A percentile compares a stretch with the other conserved stretches of the same genome.
These are phyloP conservation scores for Guadua angustifolia DNA, from an alignment of 176 grass and related monocot species.

Conservation along the genomic window DNA sequence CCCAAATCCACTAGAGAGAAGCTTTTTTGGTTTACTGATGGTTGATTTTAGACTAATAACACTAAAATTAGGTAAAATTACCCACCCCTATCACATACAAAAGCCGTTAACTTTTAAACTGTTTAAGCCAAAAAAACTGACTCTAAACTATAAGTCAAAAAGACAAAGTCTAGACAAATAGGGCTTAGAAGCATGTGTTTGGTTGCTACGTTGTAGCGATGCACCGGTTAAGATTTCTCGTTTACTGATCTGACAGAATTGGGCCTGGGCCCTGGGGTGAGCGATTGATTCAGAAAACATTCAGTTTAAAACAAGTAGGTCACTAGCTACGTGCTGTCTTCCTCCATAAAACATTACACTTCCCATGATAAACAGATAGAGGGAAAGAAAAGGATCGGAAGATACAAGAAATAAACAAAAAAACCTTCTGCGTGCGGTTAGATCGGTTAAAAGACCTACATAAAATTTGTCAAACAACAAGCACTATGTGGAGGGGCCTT, in stretches of 20 bases:
- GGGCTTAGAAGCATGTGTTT: no score
- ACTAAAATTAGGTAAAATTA: no score
- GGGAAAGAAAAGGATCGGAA: neutral
- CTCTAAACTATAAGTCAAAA: no score
- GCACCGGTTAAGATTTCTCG: no score
- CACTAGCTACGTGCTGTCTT: neutral
- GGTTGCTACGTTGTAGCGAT: no score
- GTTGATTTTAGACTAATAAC: no score
- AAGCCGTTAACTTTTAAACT: no score
- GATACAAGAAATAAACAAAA: neutral
- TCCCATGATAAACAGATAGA: neutral
- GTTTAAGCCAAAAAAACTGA: no score
- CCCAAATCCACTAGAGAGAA: no score
- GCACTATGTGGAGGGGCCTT: slow-evolving; percentile 20
- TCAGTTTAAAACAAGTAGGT: neutral
- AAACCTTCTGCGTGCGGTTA: neutral
- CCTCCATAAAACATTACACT: neutral
- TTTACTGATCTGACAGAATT: neutral
- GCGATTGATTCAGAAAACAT: neutral
- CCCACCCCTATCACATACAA: no score
- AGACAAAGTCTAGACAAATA: no score
- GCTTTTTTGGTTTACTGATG: no score
- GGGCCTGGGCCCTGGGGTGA: neutral
- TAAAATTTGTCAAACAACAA: slow-evolving; percentile 23
- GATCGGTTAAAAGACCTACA: slow-evolving; percentile 37